Evolutionary conservation across 495 filamentous ascomycete genomes (phyloP).

Genomic region (Chaetomium tenue): DNA sequence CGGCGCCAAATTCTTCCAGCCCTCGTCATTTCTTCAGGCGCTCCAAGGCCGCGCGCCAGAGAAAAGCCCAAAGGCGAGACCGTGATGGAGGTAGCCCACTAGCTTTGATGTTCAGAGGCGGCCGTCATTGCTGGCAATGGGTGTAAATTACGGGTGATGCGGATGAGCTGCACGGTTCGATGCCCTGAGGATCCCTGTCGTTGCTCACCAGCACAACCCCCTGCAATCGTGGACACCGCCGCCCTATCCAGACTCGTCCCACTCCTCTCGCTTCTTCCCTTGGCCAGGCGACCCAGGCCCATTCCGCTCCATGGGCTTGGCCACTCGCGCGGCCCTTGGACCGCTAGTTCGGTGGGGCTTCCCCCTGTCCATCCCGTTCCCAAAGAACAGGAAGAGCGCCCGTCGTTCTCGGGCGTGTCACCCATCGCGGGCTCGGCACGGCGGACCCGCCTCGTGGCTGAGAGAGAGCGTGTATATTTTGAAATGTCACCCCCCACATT

Average conservation of each 20-base stretch:
- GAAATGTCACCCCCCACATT: slow-evolving; percentile 10
- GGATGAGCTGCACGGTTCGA: neutral
- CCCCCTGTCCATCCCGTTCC: slow-evolving; percentile 15
- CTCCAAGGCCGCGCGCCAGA: too few species aligned
- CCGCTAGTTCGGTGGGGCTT: slow-evolving; percentile 9
- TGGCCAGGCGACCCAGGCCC: slow-evolving; percentile 10
- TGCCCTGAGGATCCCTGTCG: slow-evolving; percentile 6
- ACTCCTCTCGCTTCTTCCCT: slow-evolving; percentile 14
- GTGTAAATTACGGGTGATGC: neutral
- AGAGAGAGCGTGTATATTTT: slow-evolving; percentile 16
- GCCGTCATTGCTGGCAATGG: too few species aligned
- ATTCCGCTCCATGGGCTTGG: slow-evolving; percentile 13
- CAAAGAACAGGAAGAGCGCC: slow-evolving; percentile 9
- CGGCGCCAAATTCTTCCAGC: neutral
- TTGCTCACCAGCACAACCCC: slow-evolving; percentile 8
- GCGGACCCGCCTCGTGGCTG: slow-evolving; percentile 8
- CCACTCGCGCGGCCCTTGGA: neutral
- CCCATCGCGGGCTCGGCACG: slow-evolving; percentile 15
- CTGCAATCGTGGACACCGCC: slow-evolving; percentile 12
- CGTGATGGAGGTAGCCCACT: too few species aligned
- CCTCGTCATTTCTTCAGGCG: neutral
- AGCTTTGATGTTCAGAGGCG: too few species aligned
- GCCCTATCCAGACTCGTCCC: slow-evolving; percentile 14
- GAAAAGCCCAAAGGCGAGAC: too few species aligned
- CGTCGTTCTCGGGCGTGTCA: slow-evolving; percentile 12